Conservation (phyloP, 768 basidiomycete genomes). For the Exidia glandulosa region DNA sequence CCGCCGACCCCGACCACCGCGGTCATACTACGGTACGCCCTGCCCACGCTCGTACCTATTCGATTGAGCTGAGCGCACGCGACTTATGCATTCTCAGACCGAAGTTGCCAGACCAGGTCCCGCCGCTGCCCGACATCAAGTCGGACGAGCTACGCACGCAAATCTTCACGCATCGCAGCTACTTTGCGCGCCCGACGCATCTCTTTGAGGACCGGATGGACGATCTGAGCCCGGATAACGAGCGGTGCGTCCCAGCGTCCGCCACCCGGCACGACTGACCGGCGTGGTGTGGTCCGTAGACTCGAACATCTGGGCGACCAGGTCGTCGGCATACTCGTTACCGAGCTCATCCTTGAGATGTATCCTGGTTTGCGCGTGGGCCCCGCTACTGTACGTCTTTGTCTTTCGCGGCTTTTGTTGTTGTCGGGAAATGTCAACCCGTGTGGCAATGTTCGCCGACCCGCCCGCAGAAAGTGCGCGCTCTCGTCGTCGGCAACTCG, state of each 20-base stretch:
- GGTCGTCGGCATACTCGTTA: conserved; percentile 59
- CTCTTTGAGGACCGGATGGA: conserved; percentile 64
- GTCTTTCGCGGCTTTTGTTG: neutral
- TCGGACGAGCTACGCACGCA: conserved; percentile 34
- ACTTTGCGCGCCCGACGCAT: conserved; percentile 55
- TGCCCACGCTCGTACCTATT: neutral
- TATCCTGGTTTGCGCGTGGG: conserved; percentile 67
- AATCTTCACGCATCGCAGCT: conserved; percentile 70
- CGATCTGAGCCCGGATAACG: conserved; percentile 74
- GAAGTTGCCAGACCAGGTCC: conserved; percentile 23
- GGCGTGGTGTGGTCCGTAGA: conserved; percentile 23
- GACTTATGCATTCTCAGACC: neutral
- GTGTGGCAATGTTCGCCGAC: neutral
- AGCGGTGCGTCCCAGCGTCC: conserved; percentile 39
- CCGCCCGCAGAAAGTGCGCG: conserved; percentile 58
- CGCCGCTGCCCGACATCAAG: conserved; percentile 48
- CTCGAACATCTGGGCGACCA: conserved; percentile 70
- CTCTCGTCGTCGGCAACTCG: conserved; percentile 61
- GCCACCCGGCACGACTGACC: conserved; percentile 7
- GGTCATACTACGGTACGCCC: neutral
- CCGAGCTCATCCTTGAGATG: conserved; percentile 46
- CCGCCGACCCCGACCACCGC: neutral
- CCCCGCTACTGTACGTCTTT: conserved; percentile 52
- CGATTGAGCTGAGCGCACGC: neutral
- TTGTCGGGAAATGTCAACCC: neutral